phyloP scores from a whole-genome alignment of 2,329 filamentous ascomycete genomes.

The Cladophialophora chaetospira region DNA sequence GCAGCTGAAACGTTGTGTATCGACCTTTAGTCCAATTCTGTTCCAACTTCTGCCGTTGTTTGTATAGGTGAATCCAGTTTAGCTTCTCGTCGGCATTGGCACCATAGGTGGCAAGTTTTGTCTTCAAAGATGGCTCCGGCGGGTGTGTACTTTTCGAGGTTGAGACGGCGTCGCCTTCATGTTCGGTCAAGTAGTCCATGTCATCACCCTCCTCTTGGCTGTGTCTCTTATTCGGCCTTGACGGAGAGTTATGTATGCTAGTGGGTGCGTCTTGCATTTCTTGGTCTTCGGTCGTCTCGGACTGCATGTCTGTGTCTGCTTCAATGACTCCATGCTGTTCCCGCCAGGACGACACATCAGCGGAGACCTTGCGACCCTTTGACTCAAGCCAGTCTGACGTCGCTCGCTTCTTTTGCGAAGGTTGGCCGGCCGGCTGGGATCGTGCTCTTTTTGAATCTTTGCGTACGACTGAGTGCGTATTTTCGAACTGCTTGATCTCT shows the following conservation, averaged over 20 bases:
- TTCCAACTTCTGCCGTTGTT: constrained; percentile 80
- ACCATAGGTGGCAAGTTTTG: constrained; percentile 39
- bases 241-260: constrained; percentile 26
- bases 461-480: constrained; percentile 37
- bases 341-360: constrained; percentile 42
- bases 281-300: constrained; percentile 45
- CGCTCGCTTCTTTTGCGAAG: constrained; percentile 56
- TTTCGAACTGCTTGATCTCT: constrained; percentile 69
- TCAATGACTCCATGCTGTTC: constrained; percentile 53
- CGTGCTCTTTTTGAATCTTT: constrained; percentile 50
- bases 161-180: constrained; percentile 5
- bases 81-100: constrained; percentile 55
- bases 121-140: constrained; percentile 33
- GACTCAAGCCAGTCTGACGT: constrained; percentile 49
- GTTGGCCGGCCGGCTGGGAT: constrained; percentile 46
- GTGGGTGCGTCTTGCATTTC: constrained; percentile 44
- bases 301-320: constrained; percentile 41
- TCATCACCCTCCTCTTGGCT: constrained; percentile 31
- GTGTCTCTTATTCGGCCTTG: constrained; percentile 30
- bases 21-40: constrained; percentile 86
- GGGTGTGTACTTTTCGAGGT: not conserved
- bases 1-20: constrained; percentile 84
- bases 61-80: constrained; percentile 93
- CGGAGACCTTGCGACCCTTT: constrained; percentile 30
- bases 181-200: constrained; percentile 26